These are phyloP conservation scores for Schizosaccharomyces octosporus DNA, from an alignment of 805 yeast species.

Conservation along the genomic window DNA sequence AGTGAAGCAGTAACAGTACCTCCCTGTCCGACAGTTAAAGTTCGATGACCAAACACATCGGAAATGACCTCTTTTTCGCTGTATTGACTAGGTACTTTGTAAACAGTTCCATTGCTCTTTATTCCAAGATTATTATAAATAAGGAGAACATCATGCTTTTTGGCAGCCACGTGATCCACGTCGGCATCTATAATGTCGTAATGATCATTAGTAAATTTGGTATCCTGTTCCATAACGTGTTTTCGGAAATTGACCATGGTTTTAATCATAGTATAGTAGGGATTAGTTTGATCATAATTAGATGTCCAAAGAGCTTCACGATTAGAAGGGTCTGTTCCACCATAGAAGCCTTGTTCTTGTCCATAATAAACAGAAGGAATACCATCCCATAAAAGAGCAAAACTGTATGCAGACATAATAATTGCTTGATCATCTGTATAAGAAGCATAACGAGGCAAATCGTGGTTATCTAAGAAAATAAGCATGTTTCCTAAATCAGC, in stretches of 20 bases:
- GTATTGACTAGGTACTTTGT: not conserved
- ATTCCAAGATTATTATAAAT: not conserved
- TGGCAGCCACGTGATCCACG: not conserved
- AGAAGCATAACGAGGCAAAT: conserved; percentile 3
- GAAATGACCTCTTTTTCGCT: not conserved
- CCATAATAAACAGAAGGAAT: conserved; percentile 5
- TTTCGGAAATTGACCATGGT: not conserved
- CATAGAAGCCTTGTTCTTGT: conserved; percentile 4
- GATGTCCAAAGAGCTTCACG: conserved; percentile 5
- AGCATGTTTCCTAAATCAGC: not conserved
- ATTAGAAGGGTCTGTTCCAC: conserved; percentile 3
- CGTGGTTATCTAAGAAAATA: conserved; percentile 4
- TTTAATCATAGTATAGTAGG: not conserved
- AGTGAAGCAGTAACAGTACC: not conserved
- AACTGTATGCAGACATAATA: conserved; percentile 1
- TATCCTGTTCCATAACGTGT: not conserved
- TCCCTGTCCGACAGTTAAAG: not conserved
- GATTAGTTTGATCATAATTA: not conserved
- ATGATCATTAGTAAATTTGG: not conserved
- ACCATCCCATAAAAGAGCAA: conserved; percentile 2
- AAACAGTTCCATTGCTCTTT: not conserved
- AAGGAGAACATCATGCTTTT: not conserved
- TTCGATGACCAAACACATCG: not conserved
- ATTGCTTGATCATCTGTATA: not conserved
- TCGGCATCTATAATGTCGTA: not conserved